Evolutionary conservation across 345 rosid species (phyloP).

Genomic region (Citrus sp.): DNA sequence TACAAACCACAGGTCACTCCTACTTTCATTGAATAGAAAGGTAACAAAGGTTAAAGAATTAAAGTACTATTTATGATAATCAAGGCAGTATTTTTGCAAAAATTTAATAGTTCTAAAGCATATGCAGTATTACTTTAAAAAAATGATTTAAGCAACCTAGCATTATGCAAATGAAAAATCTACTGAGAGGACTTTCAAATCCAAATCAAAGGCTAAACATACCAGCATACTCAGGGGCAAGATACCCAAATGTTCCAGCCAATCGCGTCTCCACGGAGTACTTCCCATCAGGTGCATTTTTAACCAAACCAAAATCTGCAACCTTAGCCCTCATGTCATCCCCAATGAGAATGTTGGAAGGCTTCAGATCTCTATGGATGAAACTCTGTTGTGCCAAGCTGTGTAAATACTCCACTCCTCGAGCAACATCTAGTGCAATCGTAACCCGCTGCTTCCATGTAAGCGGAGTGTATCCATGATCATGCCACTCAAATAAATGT

Average conservation of each 20-base stretch:
- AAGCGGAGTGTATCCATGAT: slow-evolving; percentile 43
- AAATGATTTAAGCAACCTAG: not conserved
- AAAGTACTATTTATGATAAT: not conserved
- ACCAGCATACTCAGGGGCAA: slow-evolving; percentile 98
- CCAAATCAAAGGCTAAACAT: slow-evolving; percentile 18
- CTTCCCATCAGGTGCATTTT: slow-evolving; percentile 83
- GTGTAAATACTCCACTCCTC: slow-evolving; percentile 93
- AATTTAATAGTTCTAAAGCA: not conserved
- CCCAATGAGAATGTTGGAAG: slow-evolving; percentile 83
- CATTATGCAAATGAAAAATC: not conserved
- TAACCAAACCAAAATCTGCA: slow-evolving; percentile 90
- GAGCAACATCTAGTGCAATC: slow-evolving; percentile 77
- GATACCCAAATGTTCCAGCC: slow-evolving; percentile 97
- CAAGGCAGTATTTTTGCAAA: not conserved
- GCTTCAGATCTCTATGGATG: slow-evolving; percentile 88
- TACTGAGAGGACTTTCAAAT: not conserved
- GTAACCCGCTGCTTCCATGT: slow-evolving; percentile 85
- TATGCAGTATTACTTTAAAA: not conserved
- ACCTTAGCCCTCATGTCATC: slow-evolving; percentile 97
- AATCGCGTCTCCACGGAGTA: slow-evolving; percentile 83
- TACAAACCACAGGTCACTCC: not conserved
- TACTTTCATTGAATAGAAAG: not conserved
- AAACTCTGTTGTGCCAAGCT: slow-evolving; percentile 86
- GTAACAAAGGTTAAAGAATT: not conserved
- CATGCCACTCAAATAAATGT: slow-evolving; percentile 62